Conservation (phyloP, 306 rosid genomes). For the Prunus mira region DNA sequence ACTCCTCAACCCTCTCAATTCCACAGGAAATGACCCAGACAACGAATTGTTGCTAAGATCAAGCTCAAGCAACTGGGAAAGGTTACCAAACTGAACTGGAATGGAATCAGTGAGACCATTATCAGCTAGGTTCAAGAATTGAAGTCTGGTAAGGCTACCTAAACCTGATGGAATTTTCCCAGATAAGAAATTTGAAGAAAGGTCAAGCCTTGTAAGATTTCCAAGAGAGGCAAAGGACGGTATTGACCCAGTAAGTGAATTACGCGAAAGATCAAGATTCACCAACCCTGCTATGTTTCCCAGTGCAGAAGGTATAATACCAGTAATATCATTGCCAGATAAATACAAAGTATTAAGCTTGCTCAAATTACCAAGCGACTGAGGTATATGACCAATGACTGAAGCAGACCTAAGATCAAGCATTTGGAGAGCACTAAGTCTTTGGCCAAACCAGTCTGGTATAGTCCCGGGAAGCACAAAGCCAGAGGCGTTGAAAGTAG, state of each 20-base stretch:
- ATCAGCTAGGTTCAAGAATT: slow-evolving; percentile 50
- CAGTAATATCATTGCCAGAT: slow-evolving; percentile 64
- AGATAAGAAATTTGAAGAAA: slow-evolving; percentile 64
- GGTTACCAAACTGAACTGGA: slow-evolving; percentile 52
- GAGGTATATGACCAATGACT: slow-evolving; percentile 57
- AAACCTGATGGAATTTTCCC: slow-evolving; percentile 60
- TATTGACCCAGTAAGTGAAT: slow-evolving; percentile 61
- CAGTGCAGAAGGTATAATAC: slow-evolving; percentile 55
- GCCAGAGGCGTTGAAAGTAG: slow-evolving; percentile 76
- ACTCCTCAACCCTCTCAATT: slow-evolving; percentile 31
- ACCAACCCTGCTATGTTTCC: slow-evolving; percentile 43
- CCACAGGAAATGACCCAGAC: slow-evolving; percentile 51
- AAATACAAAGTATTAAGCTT: slow-evolving; percentile 40
- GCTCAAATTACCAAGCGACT: slow-evolving; percentile 54
- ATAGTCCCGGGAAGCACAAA: slow-evolving; percentile 74
- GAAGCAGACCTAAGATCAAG: slow-evolving; percentile 78
- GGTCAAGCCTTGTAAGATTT: slow-evolving; percentile 59
- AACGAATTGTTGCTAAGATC: slow-evolving; percentile 66
- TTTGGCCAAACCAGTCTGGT: slow-evolving; percentile 81
- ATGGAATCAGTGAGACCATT: slow-evolving; percentile 47
- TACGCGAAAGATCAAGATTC: slow-evolving; percentile 65
- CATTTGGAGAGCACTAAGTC: slow-evolving; percentile 41
- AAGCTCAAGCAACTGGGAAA: slow-evolving; percentile 50
- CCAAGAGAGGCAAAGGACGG: slow-evolving; percentile 50
- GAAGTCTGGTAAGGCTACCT: slow-evolving; percentile 44